Conservation (phyloP, 2,329 filamentous ascomycete species). For the Penicillium thymicola region DNA sequence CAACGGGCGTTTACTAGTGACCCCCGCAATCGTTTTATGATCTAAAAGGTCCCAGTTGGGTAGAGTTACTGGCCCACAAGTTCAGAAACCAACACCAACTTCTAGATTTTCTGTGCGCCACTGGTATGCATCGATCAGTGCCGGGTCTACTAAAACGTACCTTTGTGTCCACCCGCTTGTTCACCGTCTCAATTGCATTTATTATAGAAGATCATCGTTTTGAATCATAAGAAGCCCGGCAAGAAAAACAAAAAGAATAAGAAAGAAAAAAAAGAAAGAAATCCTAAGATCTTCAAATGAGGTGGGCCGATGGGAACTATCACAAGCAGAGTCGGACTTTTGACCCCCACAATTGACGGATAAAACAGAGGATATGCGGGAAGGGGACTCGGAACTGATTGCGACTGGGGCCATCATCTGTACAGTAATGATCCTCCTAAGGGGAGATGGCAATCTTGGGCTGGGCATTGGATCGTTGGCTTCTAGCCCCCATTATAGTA, state of each 20-base stretch:
- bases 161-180: slow-evolving; percentile 4
- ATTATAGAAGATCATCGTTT: slow-evolving; percentile 13
- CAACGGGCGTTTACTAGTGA: slow-evolving; percentile 1
- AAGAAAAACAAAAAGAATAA: slow-evolving; percentile 3
- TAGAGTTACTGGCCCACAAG: slow-evolving; percentile 13
- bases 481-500: slow-evolving; percentile 22
- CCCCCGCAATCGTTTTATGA: slow-evolving; percentile 21
- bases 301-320: slow-evolving; percentile 19
- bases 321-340: slow-evolving; percentile 14
- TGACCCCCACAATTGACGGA: slow-evolving; percentile 24
- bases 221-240: not conserved
- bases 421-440: slow-evolving; percentile 21
- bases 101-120: slow-evolving; percentile 19
- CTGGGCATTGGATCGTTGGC: slow-evolving; percentile 7
- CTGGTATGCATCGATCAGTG: slow-evolving; percentile 3
- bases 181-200: slow-evolving; percentile 7
- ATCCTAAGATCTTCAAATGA: slow-evolving; percentile 19
- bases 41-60: slow-evolving; percentile 14
- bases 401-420: slow-evolving; percentile 18
- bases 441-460: slow-evolving; percentile 12
- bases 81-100: slow-evolving; percentile 10
- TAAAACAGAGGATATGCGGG: slow-evolving; percentile 14
- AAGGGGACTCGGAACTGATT: slow-evolving; percentile 12
- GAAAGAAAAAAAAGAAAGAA: not conserved
- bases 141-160: slow-evolving; percentile 10